phyloP scores from a whole-genome alignment of 129 eudicot genomes.

The Gnaphalium uliginosum region DNA sequence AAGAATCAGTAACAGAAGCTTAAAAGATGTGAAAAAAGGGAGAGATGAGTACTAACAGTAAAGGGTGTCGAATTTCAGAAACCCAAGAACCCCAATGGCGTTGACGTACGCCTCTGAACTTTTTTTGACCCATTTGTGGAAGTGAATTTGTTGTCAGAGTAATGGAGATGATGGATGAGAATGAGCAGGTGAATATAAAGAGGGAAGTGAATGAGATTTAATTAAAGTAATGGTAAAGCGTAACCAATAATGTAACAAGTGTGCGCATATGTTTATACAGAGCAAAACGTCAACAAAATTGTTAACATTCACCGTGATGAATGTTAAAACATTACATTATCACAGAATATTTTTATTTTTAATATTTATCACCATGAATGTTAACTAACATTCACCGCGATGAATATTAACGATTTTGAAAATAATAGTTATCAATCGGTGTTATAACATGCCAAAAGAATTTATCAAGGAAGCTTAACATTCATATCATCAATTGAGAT shows the following conservation, averaged over 20 bases:
- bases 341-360: too few relatives aligned
- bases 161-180: conserved; percentile 16
- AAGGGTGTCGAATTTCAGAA: conserved; percentile 95
- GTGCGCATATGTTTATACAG: too few relatives aligned
- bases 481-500: too few relatives aligned
- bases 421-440: too few relatives aligned
- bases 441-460: too few relatives aligned
- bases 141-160: conserved; percentile 25
- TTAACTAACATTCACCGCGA: too few relatives aligned
- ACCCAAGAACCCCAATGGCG: conserved; percentile 99
- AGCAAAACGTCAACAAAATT: too few relatives aligned
- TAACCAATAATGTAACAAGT: conserved; percentile 13
- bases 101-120: conserved; percentile 96
- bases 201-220: conserved; percentile 12
- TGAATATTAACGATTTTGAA: too few relatives aligned
- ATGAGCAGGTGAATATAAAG: conserved; percentile 30
- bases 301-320: too few relatives aligned
- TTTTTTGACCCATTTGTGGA: conserved; percentile 44
- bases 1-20: background rate
- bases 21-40: background rate
- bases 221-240: background rate
- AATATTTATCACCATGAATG: too few relatives aligned
- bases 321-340: too few relatives aligned
- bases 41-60: conserved; percentile 42
- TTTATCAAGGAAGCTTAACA: too few relatives aligned